Evolutionary conservation across 2,329 filamentous ascomycete species (phyloP), one percentile per base, ranked within the genome.

Genomic region (Claviceps humidiphila): DNA sequence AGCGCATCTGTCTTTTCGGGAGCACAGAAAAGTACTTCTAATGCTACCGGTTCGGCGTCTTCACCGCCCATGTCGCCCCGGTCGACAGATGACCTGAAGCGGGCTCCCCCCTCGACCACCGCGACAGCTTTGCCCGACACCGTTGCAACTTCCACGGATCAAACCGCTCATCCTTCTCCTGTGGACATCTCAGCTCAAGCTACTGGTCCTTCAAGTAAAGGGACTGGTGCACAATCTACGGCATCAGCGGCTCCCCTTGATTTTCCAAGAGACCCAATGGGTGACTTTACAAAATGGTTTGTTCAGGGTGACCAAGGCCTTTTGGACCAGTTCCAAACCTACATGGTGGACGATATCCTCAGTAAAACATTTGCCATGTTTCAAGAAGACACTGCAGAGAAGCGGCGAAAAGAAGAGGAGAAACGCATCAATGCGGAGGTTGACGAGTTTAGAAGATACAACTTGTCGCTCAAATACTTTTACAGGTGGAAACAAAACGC

Each of bases 401-500:
- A 68, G 41, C 66, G 59, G 47, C 65, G 61, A 20, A 69, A 64
- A 47, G 75, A 77, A 52, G 75, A 78, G 57, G 75, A 79, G 42
- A 70, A 71, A 17, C 58, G 61, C 55, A 59, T 74, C 59, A 45
- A 74, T 63, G 69, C 68, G 2, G 65, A 75, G 51, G 76, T 76
- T 14, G 66, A 69, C 16, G 63, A 67, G n/a, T 78, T 75, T 57
- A 70, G 74, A 40, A 59, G 57, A 3, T 73, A 76, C 59, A 78
- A 69, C 51, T 66, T 81, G 34, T 65, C 68, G 13, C 65, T 80
- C 54, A 78, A 74, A 47, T 81, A 70, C 61, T 80, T 81, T 54
- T 80, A 80, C 57, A 68, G 68, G 17, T 82, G 78, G 78, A 74
- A 71, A 48, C 62, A 73, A 14, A 70, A 65, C 41, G 75, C 73